Base-by-base conservation (phyloP, 164 flowering plant species). In the Protea cynaroides region DNA sequence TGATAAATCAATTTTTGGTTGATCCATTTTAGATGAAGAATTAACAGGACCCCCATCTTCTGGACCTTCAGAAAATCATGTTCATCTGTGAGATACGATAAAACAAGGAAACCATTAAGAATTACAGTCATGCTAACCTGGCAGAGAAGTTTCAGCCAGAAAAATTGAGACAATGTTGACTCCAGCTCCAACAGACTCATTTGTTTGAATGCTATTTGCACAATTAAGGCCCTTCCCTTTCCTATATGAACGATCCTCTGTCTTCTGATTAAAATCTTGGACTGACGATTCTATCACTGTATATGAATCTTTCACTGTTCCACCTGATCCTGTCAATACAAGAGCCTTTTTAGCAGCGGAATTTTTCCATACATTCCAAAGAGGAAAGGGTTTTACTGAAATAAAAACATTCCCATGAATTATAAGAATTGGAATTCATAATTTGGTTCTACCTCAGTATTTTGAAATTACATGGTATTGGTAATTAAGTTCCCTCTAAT, bases 281-380 rank as follows among this genome's bases (percentile, higher is more conserved):
- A 54, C 47, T 17, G 71, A 63, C n/a, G 21, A 49, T 60, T 61
- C 53, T 13, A 60, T 61, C 23, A 25, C 60, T 19, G 11, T 56
- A 22, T 69, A 64, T 63, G 24, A 65, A 17, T 52, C 68, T 58
- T 59, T 71, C 62, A 40, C 47, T 25, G 58, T 55, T 53, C 56
- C 71, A 61, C 66, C 43, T 61, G 57, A 57, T 63, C 72, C 84
- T 81, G 77, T 70, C 21, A 64, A 64, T 4, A 49, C 37, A 62
- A 29, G 37, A 49, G 34, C 63, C 46, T 3, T 67, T 21, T 38
- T 65, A 59, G n/a, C 43, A 71, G 37, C 52, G 62, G 29, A 36
- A 29, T 29, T 29, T 34, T 47, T 57, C 37, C 37, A 18, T 24
- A 40, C 17, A 19, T 14, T 23, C 24, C 18, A 13, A 8, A 34